Evolutionary conservation across 2,329 filamentous ascomycete genomes (phyloP).

Genomic region (Thyridium curvatum): DNA sequence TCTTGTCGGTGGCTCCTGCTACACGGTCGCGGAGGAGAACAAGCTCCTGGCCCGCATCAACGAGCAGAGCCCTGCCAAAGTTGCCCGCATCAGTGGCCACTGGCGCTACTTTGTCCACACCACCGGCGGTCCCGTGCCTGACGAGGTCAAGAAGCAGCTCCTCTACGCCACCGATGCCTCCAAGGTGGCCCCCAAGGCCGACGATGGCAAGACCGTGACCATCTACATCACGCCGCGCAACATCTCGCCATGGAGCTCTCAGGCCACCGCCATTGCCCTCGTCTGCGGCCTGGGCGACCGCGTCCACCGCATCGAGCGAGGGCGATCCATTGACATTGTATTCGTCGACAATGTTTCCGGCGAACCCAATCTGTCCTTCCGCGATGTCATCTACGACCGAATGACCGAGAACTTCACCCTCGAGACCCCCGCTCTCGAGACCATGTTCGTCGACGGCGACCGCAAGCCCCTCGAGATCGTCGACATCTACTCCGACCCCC

Average conservation of each 20-base stretch:
- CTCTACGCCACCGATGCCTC: conserved; percentile 30
- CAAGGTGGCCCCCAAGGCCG: conserved; percentile 18
- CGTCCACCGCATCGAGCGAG: conserved; percentile 78
- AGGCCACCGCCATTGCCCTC: conserved; percentile 88
- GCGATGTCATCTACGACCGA: conserved; percentile 77
- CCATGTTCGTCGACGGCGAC: conserved; percentile 70
- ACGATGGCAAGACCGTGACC: conserved; percentile 39
- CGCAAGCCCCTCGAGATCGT: conserved; percentile 65
- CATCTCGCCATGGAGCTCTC: conserved; percentile 96
- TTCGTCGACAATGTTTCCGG: conserved; percentile 46
- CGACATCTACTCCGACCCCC: conserved; percentile 60
- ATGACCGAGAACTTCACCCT: conserved; percentile 85
- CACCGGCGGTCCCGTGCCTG: conserved; percentile 33
- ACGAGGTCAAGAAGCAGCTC: conserved; percentile 36
- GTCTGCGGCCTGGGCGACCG: conserved; percentile 74
- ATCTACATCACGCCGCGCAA: conserved; percentile 71
- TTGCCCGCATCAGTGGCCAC: conserved; percentile 42
- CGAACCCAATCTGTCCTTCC: conserved; percentile 44
- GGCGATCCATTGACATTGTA: conserved; percentile 66
- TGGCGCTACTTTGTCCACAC: conserved; percentile 65
- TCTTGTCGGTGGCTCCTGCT: conserved; percentile 38
- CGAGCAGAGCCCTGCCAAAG: conserved; percentile 29
- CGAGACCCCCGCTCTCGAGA: conserved; percentile 59
- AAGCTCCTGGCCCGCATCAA: conserved; percentile 38
- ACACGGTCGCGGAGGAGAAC: conserved; percentile 36